Percentiles rank a stretch among this genome's conserved stretches.
Conservation (phyloP, 768 basidiomycete species). For the Botryobasidium botryosum region DNA sequence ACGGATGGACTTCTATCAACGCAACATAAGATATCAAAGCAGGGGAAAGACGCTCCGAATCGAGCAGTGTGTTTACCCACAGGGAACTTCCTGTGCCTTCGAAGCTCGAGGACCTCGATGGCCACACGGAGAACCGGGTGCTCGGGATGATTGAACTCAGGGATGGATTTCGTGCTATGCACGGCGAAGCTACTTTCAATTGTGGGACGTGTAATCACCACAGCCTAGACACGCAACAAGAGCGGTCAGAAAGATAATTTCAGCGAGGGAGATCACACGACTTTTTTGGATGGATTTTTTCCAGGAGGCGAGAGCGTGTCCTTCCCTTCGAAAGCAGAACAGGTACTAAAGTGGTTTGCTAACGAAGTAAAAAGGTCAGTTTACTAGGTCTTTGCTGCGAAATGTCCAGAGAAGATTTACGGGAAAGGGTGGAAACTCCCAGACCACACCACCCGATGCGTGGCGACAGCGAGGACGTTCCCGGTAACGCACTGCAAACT, state of each 20-base stretch:
- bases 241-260: too few species aligned
- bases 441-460: constrained; percentile 59
- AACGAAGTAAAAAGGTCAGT: too few species aligned
- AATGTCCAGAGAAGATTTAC: constrained; percentile 26
- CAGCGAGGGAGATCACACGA: too few species aligned
- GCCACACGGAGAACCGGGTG: constrained; percentile 77
- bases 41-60: neutral
- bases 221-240: constrained; percentile 41
- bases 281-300: too few species aligned
- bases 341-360: constrained; percentile 35
- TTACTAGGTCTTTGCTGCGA: too few species aligned
- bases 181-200: constrained; percentile 85
- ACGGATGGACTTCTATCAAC: constrained; percentile 61
- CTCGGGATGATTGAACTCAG: constrained; percentile 67
- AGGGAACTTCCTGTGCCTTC: constrained; percentile 88
- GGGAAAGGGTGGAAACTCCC: constrained; percentile 51
- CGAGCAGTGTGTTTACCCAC: too few species aligned
- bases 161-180: constrained; percentile 61
- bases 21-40: neutral
- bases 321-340: too few species aligned
- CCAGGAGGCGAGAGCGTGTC: too few species aligned
- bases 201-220: constrained; percentile 76
- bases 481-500: constrained; percentile 84
- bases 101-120: constrained; percentile 67
- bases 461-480: constrained; percentile 48